Evolutionary conservation across 805 yeast genomes (phyloP), one percentile per base, ranked within the genome.

Genomic region (Ogataea paraovalis): DNA sequence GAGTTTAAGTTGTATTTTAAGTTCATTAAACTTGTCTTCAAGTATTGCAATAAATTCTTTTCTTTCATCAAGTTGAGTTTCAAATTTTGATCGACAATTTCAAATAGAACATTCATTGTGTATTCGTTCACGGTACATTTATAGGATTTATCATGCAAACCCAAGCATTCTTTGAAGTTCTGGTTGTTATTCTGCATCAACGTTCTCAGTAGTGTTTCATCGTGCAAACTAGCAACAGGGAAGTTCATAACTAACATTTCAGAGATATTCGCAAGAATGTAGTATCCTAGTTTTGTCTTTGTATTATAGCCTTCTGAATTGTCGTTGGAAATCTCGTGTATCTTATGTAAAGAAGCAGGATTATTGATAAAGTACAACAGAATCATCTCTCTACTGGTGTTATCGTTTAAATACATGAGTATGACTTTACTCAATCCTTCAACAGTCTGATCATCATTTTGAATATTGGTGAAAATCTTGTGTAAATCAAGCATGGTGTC

Each of bases 71-170:
- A 53, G 18, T 61, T 53, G 8, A 65, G 38, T 32, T 62, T 58
- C 5, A 61, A 46, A 42, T 64, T 65, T 28, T 67, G 70, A 47
- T 66, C 67, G 28, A 65, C 47, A 6, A 65, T 37, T 43, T 67
- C 69, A 48, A 64, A 65, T 13, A 66, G 14, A 4, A 61, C 55
- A 27, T 50, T 43, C 32, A 65, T 47, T 7, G 65, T 56, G 14
- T 44, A 42, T 16, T 48, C 49, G 10, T 44, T 58, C 27, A 60
- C 47, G 6, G 49, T 37, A 34, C 39, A 50, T 2, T 19, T 23
- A 42, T 36, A 49, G 3, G 50, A 46, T n/a, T 41, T 39, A 5
- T 53, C 53, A 7, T 41, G 60, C 54, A 49, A 56, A 52, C 58
- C 56, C 55, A 44, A 39, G 50, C 46, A 51, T 49, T 57, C 36